Percentiles rank a stretch among this genome's conserved stretches.
These are phyloP conservation scores for Melaleuca alternifolia DNA, from an alignment of 345 rosid species.

Conservation along the genomic window DNA sequence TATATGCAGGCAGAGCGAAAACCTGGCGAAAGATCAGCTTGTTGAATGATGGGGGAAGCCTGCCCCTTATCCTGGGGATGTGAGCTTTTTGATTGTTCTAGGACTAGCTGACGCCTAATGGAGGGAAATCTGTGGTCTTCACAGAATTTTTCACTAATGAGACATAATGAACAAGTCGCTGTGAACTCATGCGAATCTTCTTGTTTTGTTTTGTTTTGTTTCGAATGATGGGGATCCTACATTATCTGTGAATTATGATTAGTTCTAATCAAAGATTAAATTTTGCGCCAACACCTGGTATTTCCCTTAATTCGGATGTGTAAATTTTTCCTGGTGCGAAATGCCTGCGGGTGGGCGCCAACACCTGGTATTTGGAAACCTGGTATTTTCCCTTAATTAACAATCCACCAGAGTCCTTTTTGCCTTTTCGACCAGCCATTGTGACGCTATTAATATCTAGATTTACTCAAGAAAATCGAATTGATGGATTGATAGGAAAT, in stretches of 20 bases:
- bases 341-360: background rate
- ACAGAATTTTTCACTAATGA: background rate
- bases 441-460: background rate
- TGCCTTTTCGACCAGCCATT: background rate
- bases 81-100: background rate
- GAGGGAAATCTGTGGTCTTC: background rate
- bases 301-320: background rate
- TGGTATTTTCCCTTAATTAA: too few species aligned
- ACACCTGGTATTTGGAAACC: too few species aligned
- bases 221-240: background rate
- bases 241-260: background rate
- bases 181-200: background rate
- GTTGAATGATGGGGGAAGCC: background rate
- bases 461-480: background rate
- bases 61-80: background rate
- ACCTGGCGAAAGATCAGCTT: background rate
- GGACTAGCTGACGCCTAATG: background rate
- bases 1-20: background rate
- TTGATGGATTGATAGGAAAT: background rate
- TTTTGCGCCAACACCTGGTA: background rate
- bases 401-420: background rate
- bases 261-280: background rate
- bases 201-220: background rate
- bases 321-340: background rate
- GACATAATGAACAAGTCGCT: background rate